A percentile compares a stretch with the other conserved stretches of the same genome.
Conservation (phyloP, 768 basidiomycete species). For the Dentipellis sp. region DNA sequence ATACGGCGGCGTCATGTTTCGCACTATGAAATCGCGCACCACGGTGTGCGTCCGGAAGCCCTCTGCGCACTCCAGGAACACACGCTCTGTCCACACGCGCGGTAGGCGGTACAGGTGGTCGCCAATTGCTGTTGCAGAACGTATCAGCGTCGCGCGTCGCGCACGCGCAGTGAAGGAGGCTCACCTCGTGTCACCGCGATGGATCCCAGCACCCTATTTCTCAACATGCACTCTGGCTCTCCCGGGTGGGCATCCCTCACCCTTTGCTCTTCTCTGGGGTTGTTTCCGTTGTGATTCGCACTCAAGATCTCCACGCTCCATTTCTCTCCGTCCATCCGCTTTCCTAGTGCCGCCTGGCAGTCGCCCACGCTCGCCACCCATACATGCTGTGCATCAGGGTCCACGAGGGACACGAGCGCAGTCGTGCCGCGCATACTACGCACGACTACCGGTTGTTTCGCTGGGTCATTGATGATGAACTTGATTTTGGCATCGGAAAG, state of each 20-base stretch:
- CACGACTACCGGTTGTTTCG: constrained; percentile 20
- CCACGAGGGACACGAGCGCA: constrained; percentile 36
- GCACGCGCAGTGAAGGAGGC: constrained; percentile 4
- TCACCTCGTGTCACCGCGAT: constrained; percentile 49
- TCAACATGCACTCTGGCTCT: constrained; percentile 31
- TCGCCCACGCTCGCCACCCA: constrained; percentile 54
- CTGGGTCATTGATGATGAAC: constrained; percentile 42
- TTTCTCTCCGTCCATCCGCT: constrained; percentile 20
- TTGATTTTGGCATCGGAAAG: constrained; percentile 44
- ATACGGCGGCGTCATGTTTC: constrained; percentile 46
- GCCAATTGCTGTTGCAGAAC: constrained; percentile 33
- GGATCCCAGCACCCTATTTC: constrained; percentile 41
- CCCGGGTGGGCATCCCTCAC: constrained; percentile 38
- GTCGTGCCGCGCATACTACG: constrained; percentile 46
- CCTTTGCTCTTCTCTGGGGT: constrained; percentile 30
- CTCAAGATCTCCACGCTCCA: constrained; percentile 36
- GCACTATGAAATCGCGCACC: constrained; percentile 32
- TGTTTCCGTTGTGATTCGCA: constrained; percentile 40
- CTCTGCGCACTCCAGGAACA: constrained; percentile 34
- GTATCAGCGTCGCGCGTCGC: not conserved
- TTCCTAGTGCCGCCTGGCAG: constrained; percentile 42
- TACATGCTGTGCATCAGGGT: constrained; percentile 32
- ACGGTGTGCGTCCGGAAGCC: constrained; percentile 27
- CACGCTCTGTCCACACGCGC: constrained; percentile 32
- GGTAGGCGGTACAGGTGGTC: constrained; percentile 49